Evolutionary conservation across 805 yeast genomes (phyloP), one percentile per base, ranked within the genome.

Genomic region (Spathaspora passalidarum): DNA sequence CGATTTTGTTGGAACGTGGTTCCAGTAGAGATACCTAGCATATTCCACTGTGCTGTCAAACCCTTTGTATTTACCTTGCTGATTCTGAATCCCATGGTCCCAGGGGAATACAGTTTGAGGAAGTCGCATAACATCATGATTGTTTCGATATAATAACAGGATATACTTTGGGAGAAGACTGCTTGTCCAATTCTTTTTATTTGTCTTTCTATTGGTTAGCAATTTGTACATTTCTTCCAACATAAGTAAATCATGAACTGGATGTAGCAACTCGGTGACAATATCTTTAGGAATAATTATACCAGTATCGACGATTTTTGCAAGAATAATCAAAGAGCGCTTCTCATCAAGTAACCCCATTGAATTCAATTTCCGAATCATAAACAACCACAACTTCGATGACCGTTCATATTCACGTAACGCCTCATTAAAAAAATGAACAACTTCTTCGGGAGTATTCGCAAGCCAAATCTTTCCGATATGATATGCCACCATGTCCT

Each of bases 201-300:
- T 29, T 16, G 4, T n/a, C 3, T 13, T 18, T 29, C 25, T 39
- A 9, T 2, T 32, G 11, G 5, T 14, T 13, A 21, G 4, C 2
- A 38, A 10, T 32, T 38, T 25, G 29, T 18, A 23, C 42, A 47
- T 43, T 37, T 43, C 42, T 13, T 46, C 42, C 11, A 48, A 46
- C 3, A 52, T 53, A 9, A 41, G 45, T n/a, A 65, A 42, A 2
- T 61, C 56, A 14, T 52, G 49, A 10, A 69, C 51, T 0, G 69
- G 72, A n/a, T 51, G 58, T 5, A 72, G 49, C 7, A 72, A 54
- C 13, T 57, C 50, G 20, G 59, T 50, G 11, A 70, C 42, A 5
- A 68, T 56, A 26, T 66, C 68, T 34, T 66, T 69, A 17, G 72
- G 59, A 9, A 72, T 54, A n/a, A 66, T 42, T 10, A 62, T 51